These are phyloP conservation scores for Quercus agrifolia DNA, from an alignment of 306 rosid genomes.

Conservation along the genomic window DNA sequence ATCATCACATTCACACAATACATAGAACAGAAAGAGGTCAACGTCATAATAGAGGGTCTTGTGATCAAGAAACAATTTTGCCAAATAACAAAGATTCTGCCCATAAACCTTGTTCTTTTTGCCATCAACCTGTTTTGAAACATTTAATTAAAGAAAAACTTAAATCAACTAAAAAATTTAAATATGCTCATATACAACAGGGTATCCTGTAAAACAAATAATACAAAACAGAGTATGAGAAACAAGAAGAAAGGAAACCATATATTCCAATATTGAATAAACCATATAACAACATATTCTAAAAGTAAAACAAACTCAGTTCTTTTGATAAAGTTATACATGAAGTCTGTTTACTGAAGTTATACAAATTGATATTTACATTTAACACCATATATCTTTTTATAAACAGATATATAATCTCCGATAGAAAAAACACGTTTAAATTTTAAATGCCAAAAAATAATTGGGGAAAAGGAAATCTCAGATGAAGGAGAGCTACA, in stretches of 20 bases:
- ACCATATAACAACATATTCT: background rate
- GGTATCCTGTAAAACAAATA: background rate
- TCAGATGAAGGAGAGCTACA: no score
- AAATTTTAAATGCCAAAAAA: background rate
- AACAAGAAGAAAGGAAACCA: background rate
- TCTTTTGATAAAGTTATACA: background rate
- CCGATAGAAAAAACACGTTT: background rate
- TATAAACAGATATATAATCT: background rate
- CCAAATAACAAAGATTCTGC: conserved; percentile 98
- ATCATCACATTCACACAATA: conserved; percentile 96
- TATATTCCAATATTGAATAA: background rate
- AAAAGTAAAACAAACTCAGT: background rate
- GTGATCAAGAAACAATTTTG: conserved; percentile 96
- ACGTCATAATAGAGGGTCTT: conserved; percentile 98
- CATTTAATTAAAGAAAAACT: background rate
- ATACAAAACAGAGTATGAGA: background rate
- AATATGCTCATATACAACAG: background rate
- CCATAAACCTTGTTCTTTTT: conserved; percentile 99
- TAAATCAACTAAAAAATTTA: conserved; percentile 13
- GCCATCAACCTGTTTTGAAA: conserved; percentile 85
- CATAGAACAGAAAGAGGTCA: conserved; percentile 92
- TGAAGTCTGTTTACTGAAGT: background rate
- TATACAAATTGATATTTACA: background rate
- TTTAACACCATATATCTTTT: background rate
- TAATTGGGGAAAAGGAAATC: background rate